A percentile compares a stretch with the other conserved stretches of the same genome.
Conservation (phyloP, 2,329 filamentous ascomycete genomes). For the Rutstroemia sp. region DNA sequence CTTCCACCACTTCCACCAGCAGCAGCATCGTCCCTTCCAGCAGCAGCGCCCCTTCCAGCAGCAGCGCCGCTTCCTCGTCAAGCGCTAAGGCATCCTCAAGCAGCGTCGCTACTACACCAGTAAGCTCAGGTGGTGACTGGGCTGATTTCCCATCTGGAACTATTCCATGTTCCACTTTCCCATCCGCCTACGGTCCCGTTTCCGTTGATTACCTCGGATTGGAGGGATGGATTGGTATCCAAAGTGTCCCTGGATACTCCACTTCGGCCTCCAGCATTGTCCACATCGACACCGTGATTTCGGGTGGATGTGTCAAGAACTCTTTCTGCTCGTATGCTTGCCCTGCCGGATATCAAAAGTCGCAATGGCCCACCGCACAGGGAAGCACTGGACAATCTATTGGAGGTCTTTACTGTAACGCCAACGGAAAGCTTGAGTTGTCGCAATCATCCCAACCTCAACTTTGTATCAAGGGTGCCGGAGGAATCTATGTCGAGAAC, state of each 20-base stretch:
- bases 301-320: slow-evolving; percentile 53
- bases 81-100: slow-evolving; percentile 17
- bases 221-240: slow-evolving; percentile 74
- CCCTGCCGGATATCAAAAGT: slow-evolving; percentile 84
- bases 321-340: slow-evolving; percentile 90
- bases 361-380: slow-evolving; percentile 78
- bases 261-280: slow-evolving; percentile 46
- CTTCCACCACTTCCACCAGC: slow-evolving; percentile 21
- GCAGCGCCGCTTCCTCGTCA: background rate
- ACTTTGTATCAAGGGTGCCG: slow-evolving; percentile 65
- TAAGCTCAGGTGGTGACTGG: slow-evolving; percentile 44
- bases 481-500: slow-evolving; percentile 69
- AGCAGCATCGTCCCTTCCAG: background rate
- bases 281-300: slow-evolving; percentile 56
- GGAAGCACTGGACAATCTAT: slow-evolving; percentile 76
- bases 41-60: too few species aligned
- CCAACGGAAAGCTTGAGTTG: slow-evolving; percentile 63
- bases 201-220: slow-evolving; percentile 60
- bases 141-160: slow-evolving; percentile 68
- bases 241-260: slow-evolving; percentile 49
- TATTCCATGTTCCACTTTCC: slow-evolving; percentile 66
- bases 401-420: slow-evolving; percentile 78
- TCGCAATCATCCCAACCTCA: slow-evolving; percentile 61
- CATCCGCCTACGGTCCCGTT: slow-evolving; percentile 73
- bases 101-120: slow-evolving; percentile 3